These are phyloP conservation scores for Pleurostoma richardsiae DNA, from an alignment of 2,329 filamentous ascomycete genomes.

Conservation along the genomic window DNA sequence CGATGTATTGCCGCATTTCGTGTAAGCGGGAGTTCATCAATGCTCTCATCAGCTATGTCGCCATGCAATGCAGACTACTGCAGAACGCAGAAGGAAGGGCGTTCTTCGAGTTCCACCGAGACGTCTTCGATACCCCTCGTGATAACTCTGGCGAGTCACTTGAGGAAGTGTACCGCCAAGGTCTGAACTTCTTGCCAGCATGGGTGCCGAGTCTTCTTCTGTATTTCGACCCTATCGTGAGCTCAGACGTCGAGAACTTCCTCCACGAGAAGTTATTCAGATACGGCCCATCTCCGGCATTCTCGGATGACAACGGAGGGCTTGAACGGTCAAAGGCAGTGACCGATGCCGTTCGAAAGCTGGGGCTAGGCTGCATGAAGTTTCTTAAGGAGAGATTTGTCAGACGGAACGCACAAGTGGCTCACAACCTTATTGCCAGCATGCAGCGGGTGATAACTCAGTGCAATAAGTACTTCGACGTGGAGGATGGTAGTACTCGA, in stretches of 20 bases:
- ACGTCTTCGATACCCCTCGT: conserved; percentile 25
- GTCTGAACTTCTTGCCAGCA: conserved; percentile 26
- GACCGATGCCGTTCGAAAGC: conserved; percentile 25
- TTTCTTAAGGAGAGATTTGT: conserved; percentile 44
- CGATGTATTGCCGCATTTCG: conserved; percentile 45
- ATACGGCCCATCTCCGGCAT: conserved; percentile 20
- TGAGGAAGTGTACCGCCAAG: conserved; percentile 19
- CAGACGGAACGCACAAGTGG: conserved; percentile 31
- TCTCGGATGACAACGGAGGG: conserved; percentile 23
- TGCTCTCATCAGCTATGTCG: conserved; percentile 36
- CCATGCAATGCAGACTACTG: conserved; percentile 34
- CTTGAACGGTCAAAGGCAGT: conserved; percentile 21
- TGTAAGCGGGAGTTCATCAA: conserved; percentile 24
- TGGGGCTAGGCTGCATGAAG: conserved; percentile 39
- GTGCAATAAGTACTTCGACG: conserved; percentile 35
- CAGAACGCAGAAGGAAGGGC: conserved; percentile 41
- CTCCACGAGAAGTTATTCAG: conserved; percentile 37
- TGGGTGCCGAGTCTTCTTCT: conserved; percentile 49
- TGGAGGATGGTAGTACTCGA: conserved; percentile 23
- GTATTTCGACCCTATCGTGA: conserved; percentile 37
- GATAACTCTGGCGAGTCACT: conserved; percentile 19
- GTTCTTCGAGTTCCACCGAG: conserved; percentile 40
- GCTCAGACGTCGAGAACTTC: conserved; percentile 35
- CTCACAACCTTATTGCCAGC: conserved; percentile 31
- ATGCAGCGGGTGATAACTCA: conserved; percentile 36